A percentile compares a stretch with the other conserved stretches of the same genome.
Conservation (phyloP, 1,139 yeast species). For the Martiniozyma asiatica region DNA sequence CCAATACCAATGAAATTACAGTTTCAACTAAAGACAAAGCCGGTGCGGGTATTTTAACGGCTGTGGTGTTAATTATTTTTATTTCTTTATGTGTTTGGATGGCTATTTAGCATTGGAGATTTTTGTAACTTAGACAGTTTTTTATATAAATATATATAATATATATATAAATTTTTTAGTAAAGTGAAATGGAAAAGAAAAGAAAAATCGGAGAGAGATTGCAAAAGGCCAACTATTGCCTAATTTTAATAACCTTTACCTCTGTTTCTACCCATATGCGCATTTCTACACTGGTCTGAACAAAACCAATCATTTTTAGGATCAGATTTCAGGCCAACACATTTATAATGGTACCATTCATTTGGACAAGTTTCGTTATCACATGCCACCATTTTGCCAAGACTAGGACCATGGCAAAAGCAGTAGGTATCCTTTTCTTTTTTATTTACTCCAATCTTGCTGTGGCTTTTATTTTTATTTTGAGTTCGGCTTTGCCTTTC, state of each 20-base stretch:
- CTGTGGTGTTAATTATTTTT: conserved; percentile 53
- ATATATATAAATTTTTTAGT: too few species aligned
- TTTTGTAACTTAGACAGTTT: too few species aligned
- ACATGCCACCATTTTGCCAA: conserved; percentile 73
- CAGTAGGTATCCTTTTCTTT: too few species aligned
- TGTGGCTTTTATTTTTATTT: conserved; percentile 1
- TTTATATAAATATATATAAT: too few species aligned
- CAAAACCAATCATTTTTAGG: conserved; percentile 66
- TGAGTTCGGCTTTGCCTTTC: background rate
- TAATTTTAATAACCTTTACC: too few species aligned
- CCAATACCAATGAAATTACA: conserved; percentile 23
- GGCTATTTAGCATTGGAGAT: conserved; percentile 34
- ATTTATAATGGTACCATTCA: conserved; percentile 72
- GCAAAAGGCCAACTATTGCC: too few species aligned
- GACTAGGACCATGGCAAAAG: conserved; percentile 56
- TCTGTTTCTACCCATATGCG: too few species aligned
- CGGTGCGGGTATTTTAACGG: conserved; percentile 84
- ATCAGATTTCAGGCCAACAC: conserved; percentile 58
- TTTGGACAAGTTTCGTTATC: conserved; percentile 53
- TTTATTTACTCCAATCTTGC: too few species aligned
- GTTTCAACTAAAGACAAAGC: conserved; percentile 62
- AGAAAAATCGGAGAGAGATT: too few species aligned
- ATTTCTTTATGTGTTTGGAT: conserved; percentile 68
- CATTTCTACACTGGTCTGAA: conserved; percentile 30
- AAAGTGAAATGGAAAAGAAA: too few species aligned